Percentiles rank a stretch among this genome's conserved stretches.
Evolutionary conservation across 441 rosid genomes (phyloP).

Genomic region (Cnidoscolus chayamansa): DNA sequence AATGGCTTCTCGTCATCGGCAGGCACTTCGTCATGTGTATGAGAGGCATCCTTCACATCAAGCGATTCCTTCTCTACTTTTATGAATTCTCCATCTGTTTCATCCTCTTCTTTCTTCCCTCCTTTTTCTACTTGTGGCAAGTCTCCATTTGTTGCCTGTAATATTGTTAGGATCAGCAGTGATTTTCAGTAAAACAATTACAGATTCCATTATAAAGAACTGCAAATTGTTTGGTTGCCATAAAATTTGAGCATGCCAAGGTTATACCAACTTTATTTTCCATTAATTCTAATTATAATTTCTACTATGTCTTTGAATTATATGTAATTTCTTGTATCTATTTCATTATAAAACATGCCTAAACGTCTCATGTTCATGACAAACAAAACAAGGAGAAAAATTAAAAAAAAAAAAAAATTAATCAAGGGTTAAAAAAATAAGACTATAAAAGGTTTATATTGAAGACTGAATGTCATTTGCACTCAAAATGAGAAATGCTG

Average conservation of each 20-base stretch:
- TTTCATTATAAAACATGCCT: background rate
- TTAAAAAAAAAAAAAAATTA: too few relatives aligned
- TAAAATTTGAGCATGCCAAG: too few relatives aligned
- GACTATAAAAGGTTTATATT: too few relatives aligned
- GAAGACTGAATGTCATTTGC: background rate
- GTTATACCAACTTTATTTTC: too few relatives aligned
- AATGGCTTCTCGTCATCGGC: constrained; percentile 34
- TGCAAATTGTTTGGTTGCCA: too few relatives aligned
- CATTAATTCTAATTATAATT: too few relatives aligned
- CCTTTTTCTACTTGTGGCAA: constrained; percentile 39
- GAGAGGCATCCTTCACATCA: constrained; percentile 53
- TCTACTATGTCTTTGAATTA: background rate
- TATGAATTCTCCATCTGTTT: constrained; percentile 85
- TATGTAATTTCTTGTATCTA: background rate
- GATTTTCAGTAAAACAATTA: background rate
- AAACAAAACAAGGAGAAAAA: background rate
- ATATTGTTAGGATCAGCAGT: constrained; percentile 9
- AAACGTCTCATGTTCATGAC: background rate
- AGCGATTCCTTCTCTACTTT: constrained; percentile 86
- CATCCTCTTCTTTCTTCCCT: constrained; percentile 75
- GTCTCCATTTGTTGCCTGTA: constrained; percentile 50
- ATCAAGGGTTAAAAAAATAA: too few relatives aligned
- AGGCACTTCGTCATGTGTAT: constrained; percentile 29
- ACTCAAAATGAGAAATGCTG: background rate
- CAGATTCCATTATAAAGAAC: too few relatives aligned